Conservation (phyloP, 352 stramenopile species). For the Globisporangium perplexum region DNA sequence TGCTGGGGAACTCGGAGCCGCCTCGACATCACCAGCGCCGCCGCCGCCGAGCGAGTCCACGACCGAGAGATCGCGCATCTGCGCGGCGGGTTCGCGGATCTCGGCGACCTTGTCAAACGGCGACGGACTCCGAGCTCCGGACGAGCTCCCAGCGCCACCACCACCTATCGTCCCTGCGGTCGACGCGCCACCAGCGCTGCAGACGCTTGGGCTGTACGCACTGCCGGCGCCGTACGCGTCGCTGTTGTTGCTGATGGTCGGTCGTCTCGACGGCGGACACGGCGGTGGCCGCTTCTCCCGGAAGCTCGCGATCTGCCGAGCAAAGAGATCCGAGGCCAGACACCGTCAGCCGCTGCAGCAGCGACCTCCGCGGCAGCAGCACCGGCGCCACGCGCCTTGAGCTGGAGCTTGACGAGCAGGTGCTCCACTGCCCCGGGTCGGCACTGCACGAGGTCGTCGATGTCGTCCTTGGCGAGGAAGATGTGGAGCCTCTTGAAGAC, state of each 20-base stretch:
- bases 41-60: neutral
- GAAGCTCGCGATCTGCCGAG: constrained; percentile 70
- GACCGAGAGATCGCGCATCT: constrained; percentile 19
- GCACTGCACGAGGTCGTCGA: constrained; percentile 90
- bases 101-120: constrained; percentile 32
- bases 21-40: neutral
- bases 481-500: constrained; percentile 84
- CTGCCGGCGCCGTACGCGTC: constrained; percentile 20
- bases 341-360: neutral
- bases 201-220: constrained; percentile 1
- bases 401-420: constrained; percentile 87
- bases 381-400: constrained; percentile 55
- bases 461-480: constrained; percentile 81
- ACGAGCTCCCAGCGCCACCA: neutral
- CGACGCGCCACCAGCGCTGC: neutral
- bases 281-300: constrained; percentile 48
- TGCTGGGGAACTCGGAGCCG: neutral
- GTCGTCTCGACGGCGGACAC: constrained; percentile 14
- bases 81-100: constrained; percentile 23
- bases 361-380: too few relatives aligned
- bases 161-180: neutral
- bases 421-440: constrained; percentile 87
- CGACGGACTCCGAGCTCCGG: constrained; percentile 3
- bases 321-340: neutral
- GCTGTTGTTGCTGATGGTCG: constrained; percentile 15